phyloP scores from a whole-genome alignment of 192 early-diverging fungal genomes.

The Ambispora gerdemannii region DNA sequence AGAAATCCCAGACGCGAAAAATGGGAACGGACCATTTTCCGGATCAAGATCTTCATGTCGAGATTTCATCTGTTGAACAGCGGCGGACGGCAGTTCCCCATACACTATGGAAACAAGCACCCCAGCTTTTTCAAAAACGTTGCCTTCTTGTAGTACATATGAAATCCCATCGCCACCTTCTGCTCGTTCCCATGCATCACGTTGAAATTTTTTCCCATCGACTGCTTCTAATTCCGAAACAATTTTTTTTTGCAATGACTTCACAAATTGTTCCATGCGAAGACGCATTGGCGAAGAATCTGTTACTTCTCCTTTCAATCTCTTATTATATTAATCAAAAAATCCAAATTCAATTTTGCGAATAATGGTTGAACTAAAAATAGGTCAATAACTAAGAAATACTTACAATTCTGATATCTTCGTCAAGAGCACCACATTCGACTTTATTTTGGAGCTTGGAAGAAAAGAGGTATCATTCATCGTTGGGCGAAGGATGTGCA shows the following conservation, averaged over 20 bases:
- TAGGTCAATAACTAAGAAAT: not conserved
- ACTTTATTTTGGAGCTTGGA: not conserved
- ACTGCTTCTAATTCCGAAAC: conserved; percentile 64
- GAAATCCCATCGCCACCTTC: conserved; percentile 94
- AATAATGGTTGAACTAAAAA: conserved; percentile 4
- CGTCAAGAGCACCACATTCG: conserved; percentile 33
- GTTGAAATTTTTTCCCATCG: conserved; percentile 61
- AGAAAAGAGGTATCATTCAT: not conserved
- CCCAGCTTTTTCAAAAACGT: conserved; percentile 96
- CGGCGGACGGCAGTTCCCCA: conserved; percentile 72
- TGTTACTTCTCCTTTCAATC: conserved; percentile 41
- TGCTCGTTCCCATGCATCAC: conserved; percentile 80
- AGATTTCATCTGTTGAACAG: conserved; percentile 87
- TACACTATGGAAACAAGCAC: conserved; percentile 90
- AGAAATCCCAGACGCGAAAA: conserved; percentile 88
- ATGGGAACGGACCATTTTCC: conserved; percentile 60
- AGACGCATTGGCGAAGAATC: conserved; percentile 66
- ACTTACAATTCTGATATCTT: conserved; percentile 37
- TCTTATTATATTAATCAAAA: conserved; percentile 22
- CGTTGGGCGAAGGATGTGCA: not conserved
- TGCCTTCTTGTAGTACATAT: conserved; percentile 87
- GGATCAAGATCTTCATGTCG: conserved; percentile 62
- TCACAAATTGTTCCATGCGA: conserved; percentile 79
- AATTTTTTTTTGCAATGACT: conserved; percentile 74
- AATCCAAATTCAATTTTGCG: not conserved